A percentile compares a stretch with the other conserved stretches of the same genome.
phyloP scores from a whole-genome alignment of 768 basidiomycete genomes.

The Amanita polypyramis region DNA sequence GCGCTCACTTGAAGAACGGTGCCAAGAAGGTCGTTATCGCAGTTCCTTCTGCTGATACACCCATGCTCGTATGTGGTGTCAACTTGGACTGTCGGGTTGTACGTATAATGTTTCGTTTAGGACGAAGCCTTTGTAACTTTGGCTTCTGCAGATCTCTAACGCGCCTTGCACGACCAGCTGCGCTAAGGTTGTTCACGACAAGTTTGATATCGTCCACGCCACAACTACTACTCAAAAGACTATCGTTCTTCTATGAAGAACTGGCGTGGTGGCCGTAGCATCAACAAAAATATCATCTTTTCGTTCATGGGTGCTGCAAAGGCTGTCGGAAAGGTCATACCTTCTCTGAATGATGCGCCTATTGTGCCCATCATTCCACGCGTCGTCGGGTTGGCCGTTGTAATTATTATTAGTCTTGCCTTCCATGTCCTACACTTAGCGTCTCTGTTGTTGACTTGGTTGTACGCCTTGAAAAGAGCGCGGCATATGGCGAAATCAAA shows the following conservation, averaged over 20 bases:
- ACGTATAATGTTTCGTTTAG: conserved; percentile 13
- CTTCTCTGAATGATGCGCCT: conserved; percentile 78
- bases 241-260: conserved; percentile 81
- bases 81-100: conserved; percentile 85
- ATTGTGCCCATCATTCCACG: not conserved
- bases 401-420: conserved; percentile 55
- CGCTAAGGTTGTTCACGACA: conserved; percentile 91
- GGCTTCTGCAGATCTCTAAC: conserved; percentile 66
- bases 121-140: not conserved
- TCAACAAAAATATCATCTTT: conserved; percentile 92
- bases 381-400: not conserved
- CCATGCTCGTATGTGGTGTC: conserved; percentile 88
- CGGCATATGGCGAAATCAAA: conserved; percentile 83
- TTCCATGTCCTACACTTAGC: conserved; percentile 89
- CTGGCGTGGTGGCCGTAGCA: conserved; percentile 88
- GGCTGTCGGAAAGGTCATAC: conserved; percentile 93
- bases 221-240: conserved; percentile 88
- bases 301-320: conserved; percentile 95
- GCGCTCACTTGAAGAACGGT: conserved; percentile 85
- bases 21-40: conserved; percentile 99
- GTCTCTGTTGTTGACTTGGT: conserved; percentile 94
- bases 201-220: conserved; percentile 85
- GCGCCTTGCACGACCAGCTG: conserved; percentile 99
- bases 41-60: conserved; percentile 86
- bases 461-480: conserved; percentile 71